Conservation (phyloP, 2,329 filamentous ascomycete genomes). For the Neonectria sp. region DNA sequence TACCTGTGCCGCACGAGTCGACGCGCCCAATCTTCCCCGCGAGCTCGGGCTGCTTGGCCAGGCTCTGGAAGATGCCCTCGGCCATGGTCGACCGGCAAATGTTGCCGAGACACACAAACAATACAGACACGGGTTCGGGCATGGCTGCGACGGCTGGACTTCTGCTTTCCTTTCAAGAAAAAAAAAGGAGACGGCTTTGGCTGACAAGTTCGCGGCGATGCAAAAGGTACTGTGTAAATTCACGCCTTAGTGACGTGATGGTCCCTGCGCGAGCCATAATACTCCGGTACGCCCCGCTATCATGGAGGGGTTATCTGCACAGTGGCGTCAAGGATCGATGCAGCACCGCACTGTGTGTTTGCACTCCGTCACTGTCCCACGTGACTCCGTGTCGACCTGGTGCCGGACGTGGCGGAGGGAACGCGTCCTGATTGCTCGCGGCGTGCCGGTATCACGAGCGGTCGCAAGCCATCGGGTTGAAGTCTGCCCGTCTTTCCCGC, state of each 20-base stretch:
- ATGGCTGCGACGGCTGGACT: constrained; percentile 43
- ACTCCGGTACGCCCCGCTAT: constrained; percentile 46
- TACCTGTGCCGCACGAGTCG: constrained; percentile 90
- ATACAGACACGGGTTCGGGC: constrained; percentile 74
- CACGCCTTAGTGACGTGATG: constrained; percentile 45
- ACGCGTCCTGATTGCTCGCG: constrained; percentile 40
- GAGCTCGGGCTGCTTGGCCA: constrained; percentile 74
- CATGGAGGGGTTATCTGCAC: constrained; percentile 40
- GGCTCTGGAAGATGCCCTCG: constrained; percentile 88
- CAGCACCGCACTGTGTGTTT: constrained; percentile 28
- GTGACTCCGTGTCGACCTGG: constrained; percentile 42
- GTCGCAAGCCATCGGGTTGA: constrained; percentile 42
- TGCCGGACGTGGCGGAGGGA: constrained; percentile 28
- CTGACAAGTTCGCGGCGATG: constrained; percentile 28
- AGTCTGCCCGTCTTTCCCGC: constrained; percentile 33
- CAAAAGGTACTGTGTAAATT: constrained; percentile 40
- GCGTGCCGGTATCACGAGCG: constrained; percentile 37
- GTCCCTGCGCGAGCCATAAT: constrained; percentile 39
- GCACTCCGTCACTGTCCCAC: constrained; percentile 12
- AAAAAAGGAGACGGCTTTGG: constrained; percentile 15
- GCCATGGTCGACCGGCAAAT: constrained; percentile 97
- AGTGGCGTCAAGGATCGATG: constrained; percentile 5
- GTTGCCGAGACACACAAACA: constrained; percentile 98
- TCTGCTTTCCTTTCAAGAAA: constrained; percentile 2
- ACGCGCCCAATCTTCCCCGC: constrained; percentile 74